Evolutionary conservation across 345 rosid species (phyloP), one percentile per base, ranked within the genome.

Genomic region (Kandelia obovata): DNA sequence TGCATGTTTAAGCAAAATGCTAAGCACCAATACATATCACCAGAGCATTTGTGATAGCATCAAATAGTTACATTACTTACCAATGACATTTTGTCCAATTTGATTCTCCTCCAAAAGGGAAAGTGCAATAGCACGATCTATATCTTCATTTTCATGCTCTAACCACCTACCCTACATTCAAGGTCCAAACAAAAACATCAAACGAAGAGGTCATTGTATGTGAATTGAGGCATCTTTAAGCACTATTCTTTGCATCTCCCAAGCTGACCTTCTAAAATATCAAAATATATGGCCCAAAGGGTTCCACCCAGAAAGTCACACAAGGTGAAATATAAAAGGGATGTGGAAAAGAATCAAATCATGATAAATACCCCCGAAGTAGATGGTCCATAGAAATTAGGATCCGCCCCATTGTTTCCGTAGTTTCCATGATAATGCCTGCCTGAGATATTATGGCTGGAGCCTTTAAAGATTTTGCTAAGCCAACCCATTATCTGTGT

Each of bases 401-500:
- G 73, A 75, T 81, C 79, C 58, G 75, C 89, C 46, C 64, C 83
- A 71, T 83, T 81, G 69, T 57, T 68, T 67, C 83, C 83, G 71
- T 32, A 84, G 69, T 57, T 68, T 67, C 84, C 83, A 73, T 28
- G 82, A 74, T 75, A 78, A 77, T 72, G 87, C 65, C 89, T 82
- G 57, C 85, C 77, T 0, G 86, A 73, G 59, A 78, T 58, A 61
- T 85, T 79, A 71, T 88, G 88, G 80, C 71, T 72, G 72, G 88
- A 83, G 72, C 92, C 98, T 85, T 88, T 91, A 73, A 94, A 88
- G 70, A 88, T 71, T 74, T 91, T 94, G 77, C 81, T 87, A 53
- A 94, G 83, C 98, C 98, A 92, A 76, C 90, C 89, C 96, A 92
- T 89, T 49, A 77, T 52, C 71, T 75, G 56, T 71, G 71, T 62